Evolutionary conservation across 768 basidiomycete species (phyloP).

Genomic region (Boletus rufocinnamomeus): DNA sequence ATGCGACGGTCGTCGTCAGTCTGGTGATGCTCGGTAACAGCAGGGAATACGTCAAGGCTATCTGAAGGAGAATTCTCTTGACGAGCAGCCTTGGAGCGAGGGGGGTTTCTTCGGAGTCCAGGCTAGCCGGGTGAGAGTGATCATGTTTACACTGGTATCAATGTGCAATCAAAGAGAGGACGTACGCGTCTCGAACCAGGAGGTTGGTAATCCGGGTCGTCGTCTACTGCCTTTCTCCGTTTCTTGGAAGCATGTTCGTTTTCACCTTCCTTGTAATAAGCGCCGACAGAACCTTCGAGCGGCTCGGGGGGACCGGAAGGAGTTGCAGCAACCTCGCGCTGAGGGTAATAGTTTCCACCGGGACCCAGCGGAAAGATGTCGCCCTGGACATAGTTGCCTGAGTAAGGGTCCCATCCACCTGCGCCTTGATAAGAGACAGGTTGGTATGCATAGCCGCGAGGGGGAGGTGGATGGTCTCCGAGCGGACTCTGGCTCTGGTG

Average conservation of each 20-base stretch:
- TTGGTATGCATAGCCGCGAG: constrained; percentile 40
- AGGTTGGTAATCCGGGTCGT: constrained; percentile 59
- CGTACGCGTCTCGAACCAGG: constrained; percentile 55
- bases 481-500: constrained; percentile 32
- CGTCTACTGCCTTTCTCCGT: constrained; percentile 46
- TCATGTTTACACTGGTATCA: neutral
- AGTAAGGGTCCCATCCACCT: constrained; percentile 42
- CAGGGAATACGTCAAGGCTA: constrained; percentile 20
- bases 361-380: constrained; percentile 40
- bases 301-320: constrained; percentile 23
- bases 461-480: constrained; percentile 34
- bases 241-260: constrained; percentile 44
- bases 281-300: constrained; percentile 20
- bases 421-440: constrained; percentile 41
- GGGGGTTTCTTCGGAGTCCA: constrained; percentile 46
- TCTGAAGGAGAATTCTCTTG: constrained; percentile 32
- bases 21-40: constrained; percentile 25
- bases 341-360: constrained; percentile 40
- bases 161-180: constrained; percentile 17
- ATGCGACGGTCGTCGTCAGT: constrained; percentile 47
- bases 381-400: constrained; percentile 40
- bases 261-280: constrained; percentile 36
- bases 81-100: constrained; percentile 39
- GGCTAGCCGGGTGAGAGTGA: constrained; percentile 26
- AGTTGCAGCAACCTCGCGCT: constrained; percentile 22